phyloP scores from a whole-genome alignment of 2,329 filamentous ascomycete species.

The Pochonia chlamydosporia region DNA sequence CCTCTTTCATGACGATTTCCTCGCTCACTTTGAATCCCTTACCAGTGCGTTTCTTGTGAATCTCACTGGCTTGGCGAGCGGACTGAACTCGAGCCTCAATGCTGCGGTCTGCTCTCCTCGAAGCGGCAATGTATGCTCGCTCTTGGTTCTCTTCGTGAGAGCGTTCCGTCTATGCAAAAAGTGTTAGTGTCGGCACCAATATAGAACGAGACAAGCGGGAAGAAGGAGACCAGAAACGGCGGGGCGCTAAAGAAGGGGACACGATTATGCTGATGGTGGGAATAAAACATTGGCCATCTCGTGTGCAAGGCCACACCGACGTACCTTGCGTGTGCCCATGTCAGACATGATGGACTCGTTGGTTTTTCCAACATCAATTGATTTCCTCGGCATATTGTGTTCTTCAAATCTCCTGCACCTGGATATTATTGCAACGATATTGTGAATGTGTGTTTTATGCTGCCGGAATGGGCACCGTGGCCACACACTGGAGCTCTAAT shows the following conservation, averaged over 20 bases:
- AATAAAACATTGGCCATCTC: background rate
- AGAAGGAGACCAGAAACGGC: background rate
- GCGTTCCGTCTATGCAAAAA: conserved; percentile 54
- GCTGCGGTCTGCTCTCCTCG: conserved; percentile 77
- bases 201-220: background rate
- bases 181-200: background rate
- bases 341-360: background rate
- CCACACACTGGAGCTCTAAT: too few relatives aligned
- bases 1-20: conserved; percentile 81
- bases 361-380: background rate
- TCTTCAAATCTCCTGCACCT: background rate
- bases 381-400: background rate
- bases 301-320: background rate
- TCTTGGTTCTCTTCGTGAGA: conserved; percentile 80
- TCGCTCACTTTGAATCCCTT: conserved; percentile 76
- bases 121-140: conserved; percentile 87
- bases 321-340: background rate
- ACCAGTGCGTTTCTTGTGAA: conserved; percentile 83
- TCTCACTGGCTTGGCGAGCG: conserved; percentile 79
- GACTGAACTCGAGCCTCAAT: conserved; percentile 85
- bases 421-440: background rate
- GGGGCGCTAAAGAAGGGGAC: too few relatives aligned
- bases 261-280: too few relatives aligned
- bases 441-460: too few relatives aligned
- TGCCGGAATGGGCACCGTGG: too few relatives aligned